Evolutionary conservation across 768 basidiomycete species (phyloP).

Genomic region (Agrocybe chaxingu): DNA sequence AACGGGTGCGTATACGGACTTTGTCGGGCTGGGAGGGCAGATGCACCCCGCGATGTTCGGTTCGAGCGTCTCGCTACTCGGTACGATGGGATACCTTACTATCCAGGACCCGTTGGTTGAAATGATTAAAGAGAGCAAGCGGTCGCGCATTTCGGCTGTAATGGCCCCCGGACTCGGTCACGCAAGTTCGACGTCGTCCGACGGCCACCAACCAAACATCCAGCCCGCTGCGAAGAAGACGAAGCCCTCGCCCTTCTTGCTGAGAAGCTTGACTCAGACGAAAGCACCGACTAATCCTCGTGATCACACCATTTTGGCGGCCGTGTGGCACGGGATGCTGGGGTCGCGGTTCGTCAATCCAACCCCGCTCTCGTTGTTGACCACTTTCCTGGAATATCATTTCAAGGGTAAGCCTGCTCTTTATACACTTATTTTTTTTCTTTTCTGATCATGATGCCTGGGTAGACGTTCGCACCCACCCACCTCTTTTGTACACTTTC

Average conservation of each 20-base stretch:
- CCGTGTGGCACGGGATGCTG: slow-evolving; percentile 68
- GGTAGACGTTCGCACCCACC: slow-evolving; percentile 64
- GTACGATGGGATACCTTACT: slow-evolving; percentile 16
- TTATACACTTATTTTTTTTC: slow-evolving; percentile 2
- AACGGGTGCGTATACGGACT: neutral
- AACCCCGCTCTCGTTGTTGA: slow-evolving; percentile 57
- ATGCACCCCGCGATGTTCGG: slow-evolving; percentile 5
- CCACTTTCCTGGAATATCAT: slow-evolving; percentile 53
- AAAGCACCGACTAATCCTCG: slow-evolving; percentile 52
- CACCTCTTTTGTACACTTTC: slow-evolving; percentile 58
- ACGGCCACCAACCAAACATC: neutral
- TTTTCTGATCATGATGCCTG: neutral
- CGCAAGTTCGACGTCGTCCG: neutral
- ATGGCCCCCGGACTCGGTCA: no score
- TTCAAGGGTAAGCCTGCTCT: slow-evolving; percentile 48
- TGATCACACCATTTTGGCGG: slow-evolving; percentile 62
- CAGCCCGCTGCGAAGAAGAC: slow-evolving; percentile 1
- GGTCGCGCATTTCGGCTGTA: slow-evolving; percentile 1
- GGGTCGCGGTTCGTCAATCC: slow-evolving; percentile 66
- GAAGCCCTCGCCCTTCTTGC: slow-evolving; percentile 27
- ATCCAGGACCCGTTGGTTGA: slow-evolving; percentile 15
- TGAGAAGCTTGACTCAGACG: slow-evolving; percentile 28
- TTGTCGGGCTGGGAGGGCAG: neutral
- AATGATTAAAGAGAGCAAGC: slow-evolving; percentile 12
- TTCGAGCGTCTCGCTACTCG: slow-evolving; percentile 24